Evolutionary conservation across 306 rosid species (phyloP).

Genomic region (Fagus sylvatica): DNA sequence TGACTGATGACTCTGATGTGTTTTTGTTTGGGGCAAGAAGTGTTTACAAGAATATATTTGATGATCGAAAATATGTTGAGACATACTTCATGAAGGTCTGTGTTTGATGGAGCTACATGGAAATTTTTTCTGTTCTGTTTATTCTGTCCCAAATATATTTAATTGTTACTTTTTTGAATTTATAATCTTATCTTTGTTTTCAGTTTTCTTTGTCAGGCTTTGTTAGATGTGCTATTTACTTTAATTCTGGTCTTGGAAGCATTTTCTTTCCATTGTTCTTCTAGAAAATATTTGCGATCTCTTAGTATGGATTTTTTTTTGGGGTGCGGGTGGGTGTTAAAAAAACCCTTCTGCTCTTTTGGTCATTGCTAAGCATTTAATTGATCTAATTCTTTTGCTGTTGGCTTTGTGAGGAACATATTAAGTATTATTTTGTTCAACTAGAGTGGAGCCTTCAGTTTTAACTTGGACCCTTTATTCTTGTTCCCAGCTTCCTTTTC

Average conservation of each 20-base stretch:
- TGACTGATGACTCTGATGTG: constrained; percentile 95
- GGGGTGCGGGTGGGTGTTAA: too few species aligned
- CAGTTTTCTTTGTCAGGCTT: neutral
- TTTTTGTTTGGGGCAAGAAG: constrained; percentile 86
- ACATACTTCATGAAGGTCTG: constrained; percentile 90
- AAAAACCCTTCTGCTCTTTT: neutral
- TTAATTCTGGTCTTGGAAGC: neutral
- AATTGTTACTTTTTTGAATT: too few species aligned
- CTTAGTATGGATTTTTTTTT: neutral
- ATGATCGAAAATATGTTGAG: constrained; percentile 96
- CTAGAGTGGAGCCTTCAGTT: neutral
- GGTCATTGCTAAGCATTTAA: neutral
- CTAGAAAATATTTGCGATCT: neutral
- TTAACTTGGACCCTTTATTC: neutral
- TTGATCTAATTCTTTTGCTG: neutral
- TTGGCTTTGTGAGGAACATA: neutral
- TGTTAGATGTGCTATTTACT: neutral
- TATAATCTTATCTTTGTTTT: neutral
- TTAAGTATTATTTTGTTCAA: neutral
- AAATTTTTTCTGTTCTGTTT: neutral
- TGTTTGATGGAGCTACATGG: constrained; percentile 25
- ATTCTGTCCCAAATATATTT: neutral
- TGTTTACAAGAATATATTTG: constrained; percentile 96
- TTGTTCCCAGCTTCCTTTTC: neutral
- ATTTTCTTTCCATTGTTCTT: too few species aligned